Evolutionary conservation across 805 yeast species (phyloP).

Genomic region (Saccharomycopsis capsularis): DNA sequence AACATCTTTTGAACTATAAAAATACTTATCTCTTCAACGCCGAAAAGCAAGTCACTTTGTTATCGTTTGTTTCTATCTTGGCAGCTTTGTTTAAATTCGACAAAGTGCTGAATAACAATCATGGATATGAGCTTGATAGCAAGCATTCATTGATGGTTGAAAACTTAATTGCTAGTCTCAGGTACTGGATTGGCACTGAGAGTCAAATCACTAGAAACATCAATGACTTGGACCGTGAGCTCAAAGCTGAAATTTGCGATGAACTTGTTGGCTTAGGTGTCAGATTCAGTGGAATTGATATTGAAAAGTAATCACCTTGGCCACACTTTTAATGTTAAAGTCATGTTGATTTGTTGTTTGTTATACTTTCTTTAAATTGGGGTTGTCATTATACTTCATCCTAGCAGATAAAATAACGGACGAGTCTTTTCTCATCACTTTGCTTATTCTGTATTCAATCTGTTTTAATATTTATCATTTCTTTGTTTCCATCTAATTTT

Average conservation of each 20-base stretch:
- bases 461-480: too few relatives aligned
- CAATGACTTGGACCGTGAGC: conserved; percentile 23
- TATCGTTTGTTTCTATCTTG: conserved; percentile 16
- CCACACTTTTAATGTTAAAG: background rate
- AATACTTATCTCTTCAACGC: conserved; percentile 4
- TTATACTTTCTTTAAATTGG: background rate
- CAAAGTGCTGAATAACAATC: background rate
- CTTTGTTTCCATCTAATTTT: too few relatives aligned
- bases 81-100: conserved; percentile 14
- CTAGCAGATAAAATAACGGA: too few relatives aligned
- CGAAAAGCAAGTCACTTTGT: conserved; percentile 9
- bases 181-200: conserved; percentile 29
- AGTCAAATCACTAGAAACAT: conserved; percentile 24
- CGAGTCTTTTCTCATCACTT: background rate
- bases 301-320: background rate
- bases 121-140: background rate
- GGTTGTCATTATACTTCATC: background rate
- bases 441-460: too few relatives aligned
- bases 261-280: conserved; percentile 27
- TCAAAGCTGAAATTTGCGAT: conserved; percentile 29
- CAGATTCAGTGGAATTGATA: conserved; percentile 22
- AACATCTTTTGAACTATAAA: conserved; percentile 3
- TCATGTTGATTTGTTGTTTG: background rate
- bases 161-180: conserved; percentile 23
- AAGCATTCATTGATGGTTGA: conserved; percentile 20